Base-by-base conservation (phyloP, 1,139 yeast genomes). In the Candida sanyaensis region DNA sequence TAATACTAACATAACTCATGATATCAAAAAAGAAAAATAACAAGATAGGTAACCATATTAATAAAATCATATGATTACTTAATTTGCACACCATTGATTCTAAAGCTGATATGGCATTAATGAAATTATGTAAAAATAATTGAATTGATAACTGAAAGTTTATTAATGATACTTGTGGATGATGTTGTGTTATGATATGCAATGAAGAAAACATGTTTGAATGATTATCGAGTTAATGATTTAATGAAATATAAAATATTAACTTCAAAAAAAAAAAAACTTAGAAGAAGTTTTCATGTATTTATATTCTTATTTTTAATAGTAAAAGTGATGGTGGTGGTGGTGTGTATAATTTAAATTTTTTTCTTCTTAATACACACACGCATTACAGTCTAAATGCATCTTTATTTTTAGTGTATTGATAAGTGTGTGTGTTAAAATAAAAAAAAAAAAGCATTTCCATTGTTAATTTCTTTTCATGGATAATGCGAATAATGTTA, bases 41-140 rank as follows among this genome's bases (percentile, higher is more conserved):
- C 10, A 48, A 11, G 10, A 48, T 48, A 8, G 51, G 51, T n/a
- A 43, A 43, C 31, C 45, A 34, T 24, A 48, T 48, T n/a, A 41
- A 30, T 2, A 42, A 24, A 2, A 48, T 48, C 28, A 45, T 44
- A 12, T 37, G 40, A 8, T 44, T 43, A 10, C 47, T 41, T 27
- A 43, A 17, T 41, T 42, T 45, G 26, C 39, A 37, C 9, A 38
- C 21, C 4, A 45, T 28, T 0, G 37, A n/a, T 39, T 48, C 51
- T n/a, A 41, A 17, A 2, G 44, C 17, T 8, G 44, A 30, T 26
- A 47, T 31, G 12, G 13, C 31, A 13, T 24, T 12, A n/a, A 40
- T 27, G 9, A 42, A 38, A 12, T 37, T 40, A 33, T 40, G 37
- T 4, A 45, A 26, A 31, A 41, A 41, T 27, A 41, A 12, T 21